Evolutionary conservation across 2,329 filamentous ascomycete species (phyloP).

Genomic region (Leptographium radiaticola): DNA sequence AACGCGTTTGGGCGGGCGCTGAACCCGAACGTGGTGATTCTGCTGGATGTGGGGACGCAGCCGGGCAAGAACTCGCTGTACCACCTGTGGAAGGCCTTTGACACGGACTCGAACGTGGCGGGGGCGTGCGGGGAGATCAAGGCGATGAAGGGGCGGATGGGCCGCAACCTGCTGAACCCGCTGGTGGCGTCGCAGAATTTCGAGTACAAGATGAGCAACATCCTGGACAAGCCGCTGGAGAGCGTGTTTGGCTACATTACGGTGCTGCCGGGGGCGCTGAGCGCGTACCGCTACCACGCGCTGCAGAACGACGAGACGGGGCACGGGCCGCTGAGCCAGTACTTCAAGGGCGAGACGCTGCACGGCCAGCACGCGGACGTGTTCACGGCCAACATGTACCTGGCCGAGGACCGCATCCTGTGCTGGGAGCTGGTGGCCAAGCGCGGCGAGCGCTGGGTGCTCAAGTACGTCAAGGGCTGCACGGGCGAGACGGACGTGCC

Average conservation of each 20-base stretch:
- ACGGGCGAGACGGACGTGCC: slow-evolving; percentile 97
- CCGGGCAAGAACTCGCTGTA: slow-evolving; percentile 86
- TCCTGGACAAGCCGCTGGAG: slow-evolving; percentile 92
- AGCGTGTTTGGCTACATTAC: slow-evolving; percentile 98
- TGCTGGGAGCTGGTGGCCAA: slow-evolving; percentile 96
- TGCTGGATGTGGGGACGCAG: slow-evolving; percentile 91
- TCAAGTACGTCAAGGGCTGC: slow-evolving; percentile 95
- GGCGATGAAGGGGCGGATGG: slow-evolving; percentile 82
- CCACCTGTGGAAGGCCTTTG: slow-evolving; percentile 97
- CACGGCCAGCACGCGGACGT: slow-evolving; percentile 72
- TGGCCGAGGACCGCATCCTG: slow-evolving; percentile 79
- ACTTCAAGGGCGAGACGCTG: slow-evolving; percentile 97
- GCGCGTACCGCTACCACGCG: slow-evolving; percentile 90
- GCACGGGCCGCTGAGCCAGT: slow-evolving; percentile 89
- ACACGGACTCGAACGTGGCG: slow-evolving; percentile 92
- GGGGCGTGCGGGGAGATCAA: slow-evolving; percentile 97
- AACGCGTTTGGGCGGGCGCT: slow-evolving; percentile 90
- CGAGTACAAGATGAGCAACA: slow-evolving; percentile 99
- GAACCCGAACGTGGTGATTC: slow-evolving; percentile 91
- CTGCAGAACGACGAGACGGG: slow-evolving; percentile 94
- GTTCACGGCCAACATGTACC: slow-evolving; percentile 76
- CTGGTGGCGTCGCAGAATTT: slow-evolving; percentile 97
- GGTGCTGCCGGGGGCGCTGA: slow-evolving; percentile 85
- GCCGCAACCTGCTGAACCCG: slow-evolving; percentile 76
- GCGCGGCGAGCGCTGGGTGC: slow-evolving; percentile 83